phyloP scores from a whole-genome alignment of 2,329 filamentous ascomycete genomes.

The Aspergillus fischeri region DNA sequence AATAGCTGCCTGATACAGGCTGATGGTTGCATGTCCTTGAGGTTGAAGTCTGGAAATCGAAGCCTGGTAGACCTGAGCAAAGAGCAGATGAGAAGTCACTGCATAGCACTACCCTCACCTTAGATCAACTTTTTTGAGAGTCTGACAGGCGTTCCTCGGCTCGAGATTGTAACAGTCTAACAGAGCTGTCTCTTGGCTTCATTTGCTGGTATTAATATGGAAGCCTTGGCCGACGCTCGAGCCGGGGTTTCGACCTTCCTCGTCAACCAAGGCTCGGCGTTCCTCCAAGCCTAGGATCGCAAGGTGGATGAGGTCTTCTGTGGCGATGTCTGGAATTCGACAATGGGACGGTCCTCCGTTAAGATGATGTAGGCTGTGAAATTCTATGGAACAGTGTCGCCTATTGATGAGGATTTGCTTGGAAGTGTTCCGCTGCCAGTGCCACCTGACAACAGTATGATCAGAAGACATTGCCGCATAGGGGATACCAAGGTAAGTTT shows the following conservation, averaged over 20 bases:
- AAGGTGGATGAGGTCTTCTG: not conserved
- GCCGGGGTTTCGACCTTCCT: not conserved
- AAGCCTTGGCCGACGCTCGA: not conserved
- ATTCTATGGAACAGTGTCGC: not conserved
- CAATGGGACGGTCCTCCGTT: not conserved
- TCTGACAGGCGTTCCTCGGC: not conserved
- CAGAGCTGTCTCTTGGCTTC: not conserved
- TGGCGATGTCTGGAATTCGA: not conserved
- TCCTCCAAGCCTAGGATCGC: not conserved
- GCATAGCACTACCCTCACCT: no score
- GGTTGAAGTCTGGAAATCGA: not conserved
- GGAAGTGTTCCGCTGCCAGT: not conserved
- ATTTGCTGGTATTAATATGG: not conserved
- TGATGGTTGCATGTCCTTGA: no score
- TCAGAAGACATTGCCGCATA: not conserved
- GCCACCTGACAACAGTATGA: not conserved
- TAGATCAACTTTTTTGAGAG: no score
- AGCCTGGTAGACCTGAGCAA: not conserved
- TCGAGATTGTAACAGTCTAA: not conserved
- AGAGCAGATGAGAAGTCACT: not conserved
- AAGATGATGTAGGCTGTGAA: not conserved
- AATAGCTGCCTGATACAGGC: no score
- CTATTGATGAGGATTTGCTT: not conserved
- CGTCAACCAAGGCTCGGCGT: not conserved
- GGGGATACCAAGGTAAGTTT: not conserved